Percentiles rank a stretch among this genome's conserved stretches.
phyloP scores from a whole-genome alignment of 306 rosid species.

The Glycine latifolia region DNA sequence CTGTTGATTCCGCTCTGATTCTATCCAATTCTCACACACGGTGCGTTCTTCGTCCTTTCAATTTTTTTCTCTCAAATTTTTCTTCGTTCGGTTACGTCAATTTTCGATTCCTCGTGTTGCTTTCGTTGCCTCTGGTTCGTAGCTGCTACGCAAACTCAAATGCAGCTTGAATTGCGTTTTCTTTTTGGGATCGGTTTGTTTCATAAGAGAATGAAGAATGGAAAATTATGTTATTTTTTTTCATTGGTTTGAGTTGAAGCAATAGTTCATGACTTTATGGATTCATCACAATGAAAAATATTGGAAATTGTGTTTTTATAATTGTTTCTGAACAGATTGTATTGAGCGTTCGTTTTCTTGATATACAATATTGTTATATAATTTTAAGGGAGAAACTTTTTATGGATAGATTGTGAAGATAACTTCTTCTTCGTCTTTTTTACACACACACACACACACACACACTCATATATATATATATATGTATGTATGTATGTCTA shows the following conservation, averaged over 20 bases:
- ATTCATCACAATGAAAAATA: not conserved
- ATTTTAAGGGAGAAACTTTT: not conserved
- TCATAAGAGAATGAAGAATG: slow-evolving; percentile 38
- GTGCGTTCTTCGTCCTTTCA: slow-evolving; percentile 54
- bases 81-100: slow-evolving; percentile 23
- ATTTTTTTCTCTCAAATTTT: not conserved
- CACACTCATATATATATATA: too few species aligned
- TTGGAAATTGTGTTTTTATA: not conserved
- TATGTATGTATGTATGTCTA: too few species aligned
- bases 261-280: slow-evolving; percentile 1
- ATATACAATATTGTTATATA: too few species aligned
- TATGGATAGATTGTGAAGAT: slow-evolving; percentile 22
- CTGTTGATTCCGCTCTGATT: slow-evolving; percentile 38
- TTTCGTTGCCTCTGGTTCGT: slow-evolving; percentile 32
- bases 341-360: slow-evolving; percentile 18
- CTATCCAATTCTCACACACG: slow-evolving; percentile 45
- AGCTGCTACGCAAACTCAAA: slow-evolving; percentile 41
- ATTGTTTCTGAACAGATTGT: slow-evolving; percentile 12
- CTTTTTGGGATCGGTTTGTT: slow-evolving; percentile 49
- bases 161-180: slow-evolving; percentile 51
- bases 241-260: slow-evolving; percentile 30
- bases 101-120: slow-evolving; percentile 37
- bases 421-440: not conserved
- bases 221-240: not conserved
- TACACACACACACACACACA: too few species aligned